Evolutionary conservation across 352 stramenopile species (phyloP), one percentile per base, ranked within the genome.

Genomic region (Globisporangium irregulare): DNA sequence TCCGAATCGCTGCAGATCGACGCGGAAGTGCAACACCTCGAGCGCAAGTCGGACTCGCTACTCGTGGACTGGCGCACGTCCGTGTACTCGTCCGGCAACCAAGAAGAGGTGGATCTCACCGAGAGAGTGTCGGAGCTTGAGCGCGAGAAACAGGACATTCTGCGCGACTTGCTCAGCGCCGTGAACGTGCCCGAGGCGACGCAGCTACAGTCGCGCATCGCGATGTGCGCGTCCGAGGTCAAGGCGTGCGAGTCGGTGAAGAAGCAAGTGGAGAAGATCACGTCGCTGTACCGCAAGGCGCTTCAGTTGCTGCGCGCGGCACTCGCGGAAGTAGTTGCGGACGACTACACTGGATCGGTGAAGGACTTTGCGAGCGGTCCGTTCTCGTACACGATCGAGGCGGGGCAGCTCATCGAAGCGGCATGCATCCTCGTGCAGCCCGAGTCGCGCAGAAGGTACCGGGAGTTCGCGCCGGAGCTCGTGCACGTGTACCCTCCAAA

Each of bases 151-250:
- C 75, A 92, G 69, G 70, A 70, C n/a, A 59, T 91, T 2, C 67
- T 92, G 4, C 65, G 74, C 15, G 65, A 74, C 4, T 70, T 92
- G 57, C 65, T 92, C 6, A 67, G 72, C 3, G 77, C 77, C 22
- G 61, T 87, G 20, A 73, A 70, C 5, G 62, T 86, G 36, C 80
- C 87, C 0, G 84, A 93, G n/a, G 78, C 73, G 4, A 63, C 84
- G 54, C 80, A 88, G 70, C 80, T 93, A 41, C 76, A 90, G 59
- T 79, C 87, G n/a, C 87, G 89, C 48, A 82, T 94, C 50, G 82
- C 83, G 53, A 88, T 93, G 76, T 89, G 85, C 66, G 70, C 77
- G 20, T 92, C 84, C 0, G 87, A 94, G 66, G 77, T 79, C 53
- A 81, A 87, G 60, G 85, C 87, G 15, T 86, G 78, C 65, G 79